A percentile compares a stretch with the other conserved stretches of the same genome.
Evolutionary conservation across 192 early-diverging fungal species (phyloP).

Genomic region (Linnemannia schmuckeri): DNA sequence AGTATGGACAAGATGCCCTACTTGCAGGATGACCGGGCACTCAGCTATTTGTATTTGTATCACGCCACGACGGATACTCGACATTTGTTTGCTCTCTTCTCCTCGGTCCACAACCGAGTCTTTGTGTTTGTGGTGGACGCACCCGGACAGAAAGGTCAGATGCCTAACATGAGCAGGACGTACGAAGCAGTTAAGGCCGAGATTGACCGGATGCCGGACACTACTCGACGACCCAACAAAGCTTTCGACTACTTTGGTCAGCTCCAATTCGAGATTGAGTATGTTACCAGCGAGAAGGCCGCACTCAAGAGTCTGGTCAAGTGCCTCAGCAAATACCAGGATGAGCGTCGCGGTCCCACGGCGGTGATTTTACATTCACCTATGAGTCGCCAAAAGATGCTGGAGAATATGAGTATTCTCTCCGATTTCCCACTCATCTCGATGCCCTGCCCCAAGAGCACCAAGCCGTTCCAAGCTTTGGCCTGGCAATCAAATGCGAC

Average conservation of each 20-base stretch:
- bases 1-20: constrained; percentile 46
- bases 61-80: constrained; percentile 74
- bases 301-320: constrained; percentile 71
- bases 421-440: constrained; percentile 78
- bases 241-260: constrained; percentile 65
- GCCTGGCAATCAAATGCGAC: constrained; percentile 86
- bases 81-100: constrained; percentile 80
- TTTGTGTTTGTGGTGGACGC: constrained; percentile 85
- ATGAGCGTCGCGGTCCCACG: constrained; percentile 71
- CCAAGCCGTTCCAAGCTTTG: constrained; percentile 80
- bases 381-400: constrained; percentile 62
- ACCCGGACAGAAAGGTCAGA: constrained; percentile 46
- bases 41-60: constrained; percentile 83
- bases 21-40: constrained; percentile 42
- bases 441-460: constrained; percentile 78
- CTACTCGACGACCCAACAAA: constrained; percentile 47
- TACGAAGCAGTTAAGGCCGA: constrained; percentile 72
- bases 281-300: constrained; percentile 63
- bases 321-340: constrained; percentile 71
- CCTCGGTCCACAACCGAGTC: constrained; percentile 66
- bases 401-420: constrained; percentile 63
- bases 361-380: constrained; percentile 84
- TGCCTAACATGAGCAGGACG: constrained; percentile 55
- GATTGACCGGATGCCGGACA: constrained; percentile 42
- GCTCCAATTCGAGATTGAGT: constrained; percentile 65